Evolutionary conservation across 345 rosid species (phyloP), one percentile per base, ranked within the genome.

Genomic region (Populus tremula): DNA sequence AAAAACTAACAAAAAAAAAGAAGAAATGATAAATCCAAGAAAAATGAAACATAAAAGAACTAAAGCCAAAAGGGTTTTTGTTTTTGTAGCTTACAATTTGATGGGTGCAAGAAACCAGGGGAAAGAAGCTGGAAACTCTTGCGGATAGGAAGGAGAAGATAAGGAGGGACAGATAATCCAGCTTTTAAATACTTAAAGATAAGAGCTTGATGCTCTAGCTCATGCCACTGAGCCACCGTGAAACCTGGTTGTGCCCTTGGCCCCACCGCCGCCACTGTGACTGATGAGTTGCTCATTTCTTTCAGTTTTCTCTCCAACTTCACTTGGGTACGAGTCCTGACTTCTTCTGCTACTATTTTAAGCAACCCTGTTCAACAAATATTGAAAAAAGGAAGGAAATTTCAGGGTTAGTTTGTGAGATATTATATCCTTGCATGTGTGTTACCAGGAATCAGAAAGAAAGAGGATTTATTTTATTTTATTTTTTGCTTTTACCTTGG

Each of bases 171-270:
- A 7, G 90, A 85, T 27, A 89, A 76, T 35, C 98, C 98, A 4
- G 92, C 90, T 63, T 84, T 84, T 71, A 93, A 78, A 86, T 91
- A 92, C 85, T 93, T 92, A 79, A 88, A 93, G 87, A 93, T 89
- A 54, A 90, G 86, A 68, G 95, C 98, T 86, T 93, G 98, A 81
- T 92, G 91, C 87, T 93, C 97, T 56, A 93, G 93, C 81, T 93
- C 98, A 76, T 92, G 95, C 93, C 92, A 90, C 77, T 93, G 98
- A 1, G 81, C 71, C 70, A 67, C 82, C 70, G 93, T 88, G 84
- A 90, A 90, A 45, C 45, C 11, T 16, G 70, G n/a, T 10, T 36
- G 70, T 36, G 53, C 29, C 31, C 64, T 59, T 59, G 31, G 16
- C 2, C 49, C 72, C 72, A 5, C 53, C 54, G 72, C 53, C 50